These are phyloP conservation scores for Malassezia japonica DNA, from an alignment of 1,284 basidiomycete species.

Conservation along the genomic window DNA sequence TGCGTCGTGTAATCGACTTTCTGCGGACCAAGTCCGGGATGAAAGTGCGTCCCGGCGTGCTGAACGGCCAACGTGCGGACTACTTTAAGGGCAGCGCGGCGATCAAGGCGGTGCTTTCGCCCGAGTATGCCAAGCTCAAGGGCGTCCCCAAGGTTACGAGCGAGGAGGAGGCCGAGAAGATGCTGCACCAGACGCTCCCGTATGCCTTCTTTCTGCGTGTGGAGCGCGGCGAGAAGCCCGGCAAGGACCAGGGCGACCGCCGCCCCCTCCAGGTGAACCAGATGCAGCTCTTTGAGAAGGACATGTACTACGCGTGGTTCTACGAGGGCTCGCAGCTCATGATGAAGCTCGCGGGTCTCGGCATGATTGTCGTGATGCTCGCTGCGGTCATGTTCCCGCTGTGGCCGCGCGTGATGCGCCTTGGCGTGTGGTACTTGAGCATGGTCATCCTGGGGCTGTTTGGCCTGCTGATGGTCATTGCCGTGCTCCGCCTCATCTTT, in stretches of 20 bases:
- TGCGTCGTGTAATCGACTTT: constrained; percentile 37
- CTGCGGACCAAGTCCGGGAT: constrained; percentile 58
- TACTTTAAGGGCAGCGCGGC: constrained; percentile 76
- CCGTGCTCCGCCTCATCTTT: constrained; percentile 83
- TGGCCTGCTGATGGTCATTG: constrained; percentile 80
- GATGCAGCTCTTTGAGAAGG: constrained; percentile 58
- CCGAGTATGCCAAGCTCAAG: constrained; percentile 76
- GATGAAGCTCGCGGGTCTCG: constrained; percentile 79
- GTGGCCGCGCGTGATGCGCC: constrained; percentile 85
- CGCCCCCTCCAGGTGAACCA: constrained; percentile 58
- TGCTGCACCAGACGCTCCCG: constrained; percentile 66
- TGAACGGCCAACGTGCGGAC: constrained; percentile 89
- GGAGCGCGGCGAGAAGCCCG: constrained; percentile 59
- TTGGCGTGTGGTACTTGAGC: constrained; percentile 92
- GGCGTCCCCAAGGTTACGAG: constrained; percentile 54
- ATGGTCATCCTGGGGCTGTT: constrained; percentile 79
- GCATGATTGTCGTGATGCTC: constrained; percentile 87
- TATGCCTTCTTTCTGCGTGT: constrained; percentile 51
- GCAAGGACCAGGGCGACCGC: constrained; percentile 47
- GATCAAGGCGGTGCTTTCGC: constrained; percentile 78
- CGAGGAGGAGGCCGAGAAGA: constrained; percentile 62
- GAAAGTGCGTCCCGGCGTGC: constrained; percentile 76
- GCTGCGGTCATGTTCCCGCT: constrained; percentile 98
- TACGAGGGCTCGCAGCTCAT: constrained; percentile 89
- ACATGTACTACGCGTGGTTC: constrained; percentile 74